Evolutionary conservation across 129 eudicot species (phyloP), one percentile per base, ranked within the genome.

Genomic region (Lactuca sativa): DNA sequence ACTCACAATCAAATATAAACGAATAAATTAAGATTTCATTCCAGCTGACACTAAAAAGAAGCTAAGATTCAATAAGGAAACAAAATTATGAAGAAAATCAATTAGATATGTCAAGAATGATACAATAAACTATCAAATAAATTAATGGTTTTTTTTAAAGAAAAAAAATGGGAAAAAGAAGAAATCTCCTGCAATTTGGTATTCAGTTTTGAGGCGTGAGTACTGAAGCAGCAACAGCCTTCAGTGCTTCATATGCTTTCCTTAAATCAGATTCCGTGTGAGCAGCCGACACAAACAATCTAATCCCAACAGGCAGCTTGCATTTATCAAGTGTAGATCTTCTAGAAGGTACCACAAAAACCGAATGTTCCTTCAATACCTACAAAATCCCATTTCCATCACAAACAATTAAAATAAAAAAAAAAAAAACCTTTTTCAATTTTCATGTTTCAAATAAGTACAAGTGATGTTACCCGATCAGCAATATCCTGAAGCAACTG

Each of bases 271-370:
- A 72, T 69, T 87, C 86, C 25, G 92, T 77, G 73, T 93, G 98
- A 33, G 74, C 92, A 72, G 98, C 92, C 30, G 98, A 93, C 51
- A 87, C 92, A 57, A 78, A 86, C 49, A 86, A 51, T 81, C 79
- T 85, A 48, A 89, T 82, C 58, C 98, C 96, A 32, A 76, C 81
- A 8, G 95, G 92, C 55, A 89, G 74, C 56, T 63, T 86, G 81
- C 96, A 89, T 72, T 81, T 90, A 67, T 90, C 97, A 30, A 80
- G 69, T 4, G 76, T 70, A 7, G 97, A 87, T 74, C 89, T 70
- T 67, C 75, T 84, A 9, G 95, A 80, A 65, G 80, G 76, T 53
- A 68, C 90, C 37, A 91, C 80, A 32, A 87, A 85, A 51, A 88
- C 82, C 6, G 74, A 48, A 59, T 91, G 83, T 53, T 82, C 88